Base-by-base conservation (phyloP, 1,284 basidiomycete genomes). In the Cystobasidium sp. region DNA sequence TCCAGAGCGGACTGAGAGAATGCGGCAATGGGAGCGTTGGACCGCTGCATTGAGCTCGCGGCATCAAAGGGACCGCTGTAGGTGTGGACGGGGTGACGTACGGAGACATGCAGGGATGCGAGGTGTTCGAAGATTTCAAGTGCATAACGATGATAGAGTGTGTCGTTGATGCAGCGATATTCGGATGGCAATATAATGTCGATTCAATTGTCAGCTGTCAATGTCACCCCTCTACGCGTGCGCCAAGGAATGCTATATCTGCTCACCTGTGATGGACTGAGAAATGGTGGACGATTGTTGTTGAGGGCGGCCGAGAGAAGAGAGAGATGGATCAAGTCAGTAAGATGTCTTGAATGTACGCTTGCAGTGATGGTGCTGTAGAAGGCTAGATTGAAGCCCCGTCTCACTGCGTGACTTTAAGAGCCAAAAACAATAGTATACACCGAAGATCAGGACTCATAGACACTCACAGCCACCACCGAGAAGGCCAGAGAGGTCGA, bases 1-100 rank as follows among this genome's bases (percentile, higher is more conserved):
- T 71, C 62, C 9, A 59, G 53, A 22, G 70, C 70, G 14, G 62
- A 65, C 6, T 49, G 39, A 4, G 70, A 73, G 70, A 73, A 73
- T 31, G 70, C 70, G 53, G 47, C 70, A 31, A 73, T 73, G 51
- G 70, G 70, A 12, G 62, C 62, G n/a, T 49, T 49, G 14, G 59
- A 43, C 9, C 70, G 51, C 31, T 62, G 49, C 39, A 53, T 64
- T 65, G 47, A 31, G 22, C 55, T 43, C 18, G 70, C 70, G 16
- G 70, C 70, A 49, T 73, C 70, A 61, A 73, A 73, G 44, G 70
- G 70, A 49, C 70, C 70, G 24, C 70, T 73, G 52, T 12, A 39
- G n/a, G 8, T 31, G 37, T 12, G 47, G 22, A 12, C 6, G 20
- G 14, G 20, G 37, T 63, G 62, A 55, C 6, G 55, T 22, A 31